These are phyloP conservation scores for Cyclocybe cylindracea DNA, from an alignment of 768 basidiomycete species.

Conservation along the genomic window DNA sequence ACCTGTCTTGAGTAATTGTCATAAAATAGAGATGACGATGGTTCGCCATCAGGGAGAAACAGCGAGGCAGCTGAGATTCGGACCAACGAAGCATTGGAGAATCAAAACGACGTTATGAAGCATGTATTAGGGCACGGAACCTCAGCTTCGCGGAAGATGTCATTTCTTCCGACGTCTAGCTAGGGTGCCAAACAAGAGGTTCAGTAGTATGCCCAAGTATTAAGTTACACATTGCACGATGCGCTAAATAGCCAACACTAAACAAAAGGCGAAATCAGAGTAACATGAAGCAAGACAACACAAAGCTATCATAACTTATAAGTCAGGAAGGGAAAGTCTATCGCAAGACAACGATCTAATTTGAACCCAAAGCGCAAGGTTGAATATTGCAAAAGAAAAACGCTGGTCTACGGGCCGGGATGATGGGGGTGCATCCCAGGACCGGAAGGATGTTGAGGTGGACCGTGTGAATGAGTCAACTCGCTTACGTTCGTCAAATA, in stretches of 20 bases:
- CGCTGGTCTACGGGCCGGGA: background rate
- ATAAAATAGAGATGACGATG: no score
- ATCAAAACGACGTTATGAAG: background rate
- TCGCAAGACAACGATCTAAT: background rate
- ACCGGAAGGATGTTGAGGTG: conserved; percentile 8
- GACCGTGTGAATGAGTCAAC: conserved; percentile 22
- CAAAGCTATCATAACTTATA: background rate
- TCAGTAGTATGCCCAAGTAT: no score
- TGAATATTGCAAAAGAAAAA: background rate
- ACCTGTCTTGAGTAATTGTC: no score
- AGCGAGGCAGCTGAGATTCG: background rate
- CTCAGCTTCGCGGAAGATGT: no score
- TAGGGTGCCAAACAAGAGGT: no score
- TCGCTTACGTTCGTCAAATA: conserved; percentile 45
- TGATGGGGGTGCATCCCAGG: background rate
- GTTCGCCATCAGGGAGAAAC: no score
- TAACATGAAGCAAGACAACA: background rate
- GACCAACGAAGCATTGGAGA: background rate
- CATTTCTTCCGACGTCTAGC: no score
- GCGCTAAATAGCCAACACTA: no score
- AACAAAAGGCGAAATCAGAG: background rate
- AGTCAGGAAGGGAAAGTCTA: background rate
- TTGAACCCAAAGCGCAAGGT: no score
- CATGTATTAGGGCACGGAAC: no score
- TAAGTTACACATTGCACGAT: no score